These are phyloP conservation scores for Termitomyces sp. DNA, from an alignment of 768 basidiomycete species.

Conservation along the genomic window DNA sequence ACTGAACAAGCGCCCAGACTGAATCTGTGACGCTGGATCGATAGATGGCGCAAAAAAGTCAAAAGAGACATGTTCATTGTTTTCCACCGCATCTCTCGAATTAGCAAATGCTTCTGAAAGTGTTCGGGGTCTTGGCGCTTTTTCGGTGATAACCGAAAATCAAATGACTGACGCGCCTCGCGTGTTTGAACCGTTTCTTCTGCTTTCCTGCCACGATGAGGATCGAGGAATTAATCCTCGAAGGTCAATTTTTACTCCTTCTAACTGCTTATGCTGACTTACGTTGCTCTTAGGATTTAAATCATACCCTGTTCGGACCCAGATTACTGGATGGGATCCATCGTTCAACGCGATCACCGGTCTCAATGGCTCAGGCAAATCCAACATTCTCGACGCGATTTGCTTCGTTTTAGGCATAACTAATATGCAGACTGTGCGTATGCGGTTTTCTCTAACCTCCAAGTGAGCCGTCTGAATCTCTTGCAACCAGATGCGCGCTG, in stretches of 20 bases:
- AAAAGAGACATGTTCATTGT: not conserved
- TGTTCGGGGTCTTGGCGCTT: not conserved
- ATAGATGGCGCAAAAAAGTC: not conserved
- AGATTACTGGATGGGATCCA: constrained; percentile 94
- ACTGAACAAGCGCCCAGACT: not conserved
- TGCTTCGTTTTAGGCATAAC: constrained; percentile 98
- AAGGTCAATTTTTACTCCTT: constrained; percentile 47
- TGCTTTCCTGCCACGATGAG: constrained; percentile 57
- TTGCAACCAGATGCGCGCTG: constrained; percentile 77
- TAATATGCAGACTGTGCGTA: constrained; percentile 84
- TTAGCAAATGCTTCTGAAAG: not conserved
- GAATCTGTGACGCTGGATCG: not conserved
- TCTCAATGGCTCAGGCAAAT: constrained; percentile 94
- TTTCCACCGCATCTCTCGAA: too few relatives aligned
- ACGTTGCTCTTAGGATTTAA: constrained; percentile 72
- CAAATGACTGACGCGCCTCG: constrained; percentile 17
- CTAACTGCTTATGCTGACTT: not conserved
- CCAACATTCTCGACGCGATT: constrained; percentile 98
- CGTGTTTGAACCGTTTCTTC: constrained; percentile 1
- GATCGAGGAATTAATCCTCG: constrained; percentile 93
- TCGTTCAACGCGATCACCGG: constrained; percentile 99
- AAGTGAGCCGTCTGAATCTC: not conserved
- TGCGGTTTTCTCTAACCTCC: not conserved
- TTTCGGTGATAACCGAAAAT: constrained; percentile 13
- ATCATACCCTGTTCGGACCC: constrained; percentile 94